Evolutionary conservation across 2,329 filamentous ascomycete species (phyloP), one percentile per base, ranked within the genome.

Genomic region (Tolypocladium tropicale): DNA sequence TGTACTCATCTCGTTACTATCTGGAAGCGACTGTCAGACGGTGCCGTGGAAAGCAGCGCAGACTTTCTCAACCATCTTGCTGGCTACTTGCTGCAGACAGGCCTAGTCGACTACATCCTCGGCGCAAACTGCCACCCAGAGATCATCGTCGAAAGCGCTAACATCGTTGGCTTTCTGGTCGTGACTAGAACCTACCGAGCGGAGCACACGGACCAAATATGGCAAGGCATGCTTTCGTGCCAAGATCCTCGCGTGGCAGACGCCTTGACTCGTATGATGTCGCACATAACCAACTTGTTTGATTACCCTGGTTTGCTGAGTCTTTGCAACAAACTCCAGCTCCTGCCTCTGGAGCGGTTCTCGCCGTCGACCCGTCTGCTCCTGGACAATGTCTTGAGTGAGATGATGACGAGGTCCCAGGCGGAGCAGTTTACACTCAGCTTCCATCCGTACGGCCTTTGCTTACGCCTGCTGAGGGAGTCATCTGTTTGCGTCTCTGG

Each of bases 61-160:
- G 64, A 79, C 1, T 76, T 89, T 52, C 75, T 93, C 60, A 77
- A 80, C 14, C 86, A 87, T 62, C 74, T 95, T 54, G 83, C 89
- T 6, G 76, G 81, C 28, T 86, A 89, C 60, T 75, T 97, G 36
- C 76, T 86, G 18, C 73, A 78, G 7, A 86, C 87, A 41, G 84
- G 85, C 54, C 76, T 97, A 30, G 82, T 95, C 28, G 84, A 91
- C 57, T 97, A 96, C 70, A 84, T 99, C 50, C 81, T 96, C 53
- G 90, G 93, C 2, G 85, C 93, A 16, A 91, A 91, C 56, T 96
- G 93, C 34, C 94, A 97, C 65, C 90, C 92, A 1, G 91, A 96
- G 66, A 83, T 97, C 54, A 94, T 95, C 23, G 78, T 81, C 37
- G 84, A 91, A 62, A 89, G 89, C 64, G 79, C 81, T 43, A 95